These are phyloP conservation scores for Wickerhamomyces subpelliculosus DNA, from an alignment of 805 yeast genomes.

Conservation along the genomic window DNA sequence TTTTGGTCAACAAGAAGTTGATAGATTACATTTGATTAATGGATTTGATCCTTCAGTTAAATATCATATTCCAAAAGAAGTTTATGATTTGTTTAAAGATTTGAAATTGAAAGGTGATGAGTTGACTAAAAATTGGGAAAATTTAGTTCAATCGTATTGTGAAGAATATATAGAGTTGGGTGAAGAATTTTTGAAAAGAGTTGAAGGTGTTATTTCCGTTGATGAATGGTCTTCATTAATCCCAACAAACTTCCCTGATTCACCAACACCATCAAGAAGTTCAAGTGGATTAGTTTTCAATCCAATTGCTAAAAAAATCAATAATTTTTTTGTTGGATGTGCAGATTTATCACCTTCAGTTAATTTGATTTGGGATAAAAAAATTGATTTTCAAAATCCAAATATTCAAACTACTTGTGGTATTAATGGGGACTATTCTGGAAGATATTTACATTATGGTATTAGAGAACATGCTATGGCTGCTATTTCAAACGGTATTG, in stretches of 20 bases:
- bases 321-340: constrained; percentile 26
- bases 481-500: constrained; percentile 26
- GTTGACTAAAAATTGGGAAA: constrained; percentile 20
- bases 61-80: constrained; percentile 20
- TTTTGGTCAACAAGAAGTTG: constrained; percentile 26
- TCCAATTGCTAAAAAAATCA: constrained; percentile 21
- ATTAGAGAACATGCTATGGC: constrained; percentile 30
- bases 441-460: constrained; percentile 28
- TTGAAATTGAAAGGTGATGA: constrained; percentile 18
- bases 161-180: constrained; percentile 23
- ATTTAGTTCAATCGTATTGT: constrained; percentile 15
- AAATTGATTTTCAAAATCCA: constrained; percentile 26
- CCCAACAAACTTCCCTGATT: constrained; percentile 12
- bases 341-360: constrained; percentile 31
- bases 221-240: constrained; percentile 20
- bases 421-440: constrained; percentile 24
- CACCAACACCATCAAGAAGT: constrained; percentile 23
- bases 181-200: constrained; percentile 20
- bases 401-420: constrained; percentile 17
- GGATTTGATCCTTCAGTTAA: constrained; percentile 18
- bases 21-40: constrained; percentile 12
- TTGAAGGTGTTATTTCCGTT: constrained; percentile 24
- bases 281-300: constrained; percentile 24
- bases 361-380: constrained; percentile 24
- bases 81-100: constrained; percentile 25